phyloP scores from a whole-genome alignment of 495 filamentous ascomycete species.

The Letharia columbiana region DNA sequence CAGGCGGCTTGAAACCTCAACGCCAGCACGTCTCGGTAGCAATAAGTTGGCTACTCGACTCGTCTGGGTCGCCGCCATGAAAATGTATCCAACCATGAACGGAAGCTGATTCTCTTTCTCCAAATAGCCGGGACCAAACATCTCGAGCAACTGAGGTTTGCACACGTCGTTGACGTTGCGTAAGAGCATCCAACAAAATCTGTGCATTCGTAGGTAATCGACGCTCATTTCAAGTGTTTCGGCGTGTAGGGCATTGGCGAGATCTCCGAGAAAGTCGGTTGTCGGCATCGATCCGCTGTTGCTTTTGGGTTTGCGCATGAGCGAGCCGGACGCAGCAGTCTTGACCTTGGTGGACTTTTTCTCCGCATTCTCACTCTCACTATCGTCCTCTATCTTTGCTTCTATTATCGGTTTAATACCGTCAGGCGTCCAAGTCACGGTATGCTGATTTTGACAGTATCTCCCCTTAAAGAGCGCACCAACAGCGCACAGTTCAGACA shows the following conservation, averaged over 20 bases:
- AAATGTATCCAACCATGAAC: constrained; percentile 35
- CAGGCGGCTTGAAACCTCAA: background rate
- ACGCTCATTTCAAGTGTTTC: constrained; percentile 34
- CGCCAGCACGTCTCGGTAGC: background rate
- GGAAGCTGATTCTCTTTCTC: constrained; percentile 34
- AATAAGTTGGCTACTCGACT: constrained; percentile 7
- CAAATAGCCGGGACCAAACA: constrained; percentile 31
- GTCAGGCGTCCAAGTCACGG: constrained; percentile 28
- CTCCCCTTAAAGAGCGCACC: constrained; percentile 29
- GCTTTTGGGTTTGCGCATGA: constrained; percentile 1
- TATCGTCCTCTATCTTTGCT: background rate
- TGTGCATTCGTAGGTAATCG: constrained; percentile 34
- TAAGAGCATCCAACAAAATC: constrained; percentile 33
- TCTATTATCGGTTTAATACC: constrained; percentile 1
- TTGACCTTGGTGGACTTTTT: constrained; percentile 6
- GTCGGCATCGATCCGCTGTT: background rate
- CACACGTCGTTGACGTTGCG: constrained; percentile 28
- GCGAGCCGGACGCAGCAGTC: background rate
- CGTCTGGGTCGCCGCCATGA: constrained; percentile 28
- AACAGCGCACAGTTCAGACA: constrained; percentile 26
- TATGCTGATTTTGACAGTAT: constrained; percentile 22
- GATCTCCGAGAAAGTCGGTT: constrained; percentile 14
- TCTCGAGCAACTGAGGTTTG: constrained; percentile 25
- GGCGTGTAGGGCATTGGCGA: constrained; percentile 14
- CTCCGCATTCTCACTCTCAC: background rate